phyloP scores from a whole-genome alignment of 108 stramenopile species.

The Licmophora abbreviata region DNA sequence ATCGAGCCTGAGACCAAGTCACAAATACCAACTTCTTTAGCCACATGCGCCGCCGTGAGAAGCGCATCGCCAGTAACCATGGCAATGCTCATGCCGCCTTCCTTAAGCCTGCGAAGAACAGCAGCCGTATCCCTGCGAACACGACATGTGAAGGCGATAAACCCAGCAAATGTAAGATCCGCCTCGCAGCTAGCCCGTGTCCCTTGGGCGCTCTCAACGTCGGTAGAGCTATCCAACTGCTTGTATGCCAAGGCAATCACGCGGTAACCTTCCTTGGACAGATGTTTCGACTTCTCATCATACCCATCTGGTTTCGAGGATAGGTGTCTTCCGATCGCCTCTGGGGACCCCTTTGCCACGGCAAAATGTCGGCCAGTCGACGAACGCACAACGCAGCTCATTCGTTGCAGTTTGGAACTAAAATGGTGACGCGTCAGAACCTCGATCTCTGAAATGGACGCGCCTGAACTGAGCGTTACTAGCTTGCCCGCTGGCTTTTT shows the following conservation, averaged over 20 bases:
- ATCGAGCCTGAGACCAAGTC: slow-evolving; percentile 17
- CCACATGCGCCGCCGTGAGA: slow-evolving; percentile 92
- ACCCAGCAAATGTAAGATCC: slow-evolving; percentile 81
- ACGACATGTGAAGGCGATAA: slow-evolving; percentile 93
- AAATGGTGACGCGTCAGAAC: slow-evolving; percentile 93
- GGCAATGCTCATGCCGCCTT: slow-evolving; percentile 84
- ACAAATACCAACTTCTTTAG: slow-evolving; percentile 85
- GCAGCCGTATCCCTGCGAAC: slow-evolving; percentile 86
- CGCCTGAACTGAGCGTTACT: slow-evolving; percentile 19
- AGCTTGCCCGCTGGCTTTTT: slow-evolving; percentile 47
- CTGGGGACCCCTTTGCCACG: slow-evolving; percentile 95
- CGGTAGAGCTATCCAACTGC: slow-evolving; percentile 25
- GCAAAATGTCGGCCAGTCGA: slow-evolving; percentile 41
- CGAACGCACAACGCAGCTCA: slow-evolving; percentile 88
- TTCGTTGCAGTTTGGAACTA: slow-evolving; percentile 93
- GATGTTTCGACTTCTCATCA: slow-evolving; percentile 56
- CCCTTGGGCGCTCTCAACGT: slow-evolving; percentile 47
- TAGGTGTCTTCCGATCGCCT: slow-evolving; percentile 82
- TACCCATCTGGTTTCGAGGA: slow-evolving; percentile 56
- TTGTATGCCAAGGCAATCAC: slow-evolving; percentile 91
- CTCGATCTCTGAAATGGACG: slow-evolving; percentile 42
- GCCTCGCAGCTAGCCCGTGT: slow-evolving; percentile 63
- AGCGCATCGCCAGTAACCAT: slow-evolving; percentile 97
- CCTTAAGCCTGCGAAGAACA: slow-evolving; percentile 67
- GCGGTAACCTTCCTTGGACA: slow-evolving; percentile 85